These are phyloP conservation scores for Suhomyces tanzawaensis DNA, from an alignment of 805 yeast species.

Conservation along the genomic window DNA sequence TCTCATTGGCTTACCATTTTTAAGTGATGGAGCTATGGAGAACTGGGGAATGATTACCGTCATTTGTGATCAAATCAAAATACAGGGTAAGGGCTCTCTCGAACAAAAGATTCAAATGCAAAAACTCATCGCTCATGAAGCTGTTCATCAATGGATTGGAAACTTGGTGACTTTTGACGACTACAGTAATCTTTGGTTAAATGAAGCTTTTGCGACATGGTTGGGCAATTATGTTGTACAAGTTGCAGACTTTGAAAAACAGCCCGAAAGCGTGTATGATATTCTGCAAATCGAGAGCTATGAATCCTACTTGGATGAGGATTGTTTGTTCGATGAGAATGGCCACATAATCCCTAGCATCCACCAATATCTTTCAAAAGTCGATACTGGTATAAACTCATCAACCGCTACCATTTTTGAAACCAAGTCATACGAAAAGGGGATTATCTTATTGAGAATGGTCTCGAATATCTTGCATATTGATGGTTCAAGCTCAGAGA, in stretches of 20 bases:
- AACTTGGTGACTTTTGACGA: constrained; percentile 63
- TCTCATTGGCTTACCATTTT: constrained; percentile 64
- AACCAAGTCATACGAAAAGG: constrained; percentile 55
- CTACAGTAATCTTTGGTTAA: constrained; percentile 71
- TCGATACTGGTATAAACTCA: constrained; percentile 19
- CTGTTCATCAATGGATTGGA: constrained; percentile 82
- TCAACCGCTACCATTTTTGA: constrained; percentile 47
- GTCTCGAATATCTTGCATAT: constrained; percentile 42
- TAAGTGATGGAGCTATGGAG: constrained; percentile 79
- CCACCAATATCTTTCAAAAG: constrained; percentile 30
- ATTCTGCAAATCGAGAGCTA: constrained; percentile 11
- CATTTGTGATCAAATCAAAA: constrained; percentile 46
- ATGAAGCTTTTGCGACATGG: constrained; percentile 78
- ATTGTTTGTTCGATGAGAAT: constrained; percentile 24
- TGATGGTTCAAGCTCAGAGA: constrained; percentile 14
- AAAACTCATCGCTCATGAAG: constrained; percentile 66
- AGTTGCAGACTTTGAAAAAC: constrained; percentile 16
- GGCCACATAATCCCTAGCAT: constrained; percentile 31
- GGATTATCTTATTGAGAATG: constrained; percentile 55
- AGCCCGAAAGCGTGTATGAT: constrained; percentile 9
- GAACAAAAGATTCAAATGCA: constrained; percentile 35
- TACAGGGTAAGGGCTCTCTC: constrained; percentile 19
- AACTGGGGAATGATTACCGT: constrained; percentile 70
- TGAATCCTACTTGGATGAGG: constrained; percentile 36
- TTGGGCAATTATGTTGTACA: constrained; percentile 50